These are phyloP conservation scores for Botrytis byssoidea DNA, from an alignment of 2,329 filamentous ascomycete species.

Conservation along the genomic window DNA sequence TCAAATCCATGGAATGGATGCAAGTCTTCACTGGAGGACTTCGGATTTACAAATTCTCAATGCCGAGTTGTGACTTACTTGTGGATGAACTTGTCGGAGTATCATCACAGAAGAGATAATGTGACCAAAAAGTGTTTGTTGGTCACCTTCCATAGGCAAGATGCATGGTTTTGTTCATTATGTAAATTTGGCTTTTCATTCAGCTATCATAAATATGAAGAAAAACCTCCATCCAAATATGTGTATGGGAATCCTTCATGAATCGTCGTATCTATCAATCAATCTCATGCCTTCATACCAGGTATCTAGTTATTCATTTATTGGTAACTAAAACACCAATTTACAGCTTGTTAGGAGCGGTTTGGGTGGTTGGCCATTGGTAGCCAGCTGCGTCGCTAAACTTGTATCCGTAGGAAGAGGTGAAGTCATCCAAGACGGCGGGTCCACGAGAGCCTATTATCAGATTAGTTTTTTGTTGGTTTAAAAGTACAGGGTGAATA, in stretches of 20 bases:
- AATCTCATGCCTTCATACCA: slow-evolving; percentile 14
- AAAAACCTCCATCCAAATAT: not conserved
- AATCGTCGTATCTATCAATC: slow-evolving; percentile 9
- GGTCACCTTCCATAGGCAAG: not conserved
- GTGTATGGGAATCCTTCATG: slow-evolving; percentile 13
- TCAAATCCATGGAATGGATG: not conserved
- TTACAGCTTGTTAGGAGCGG: slow-evolving; percentile 79
- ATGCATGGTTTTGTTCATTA: not conserved
- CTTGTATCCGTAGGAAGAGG: slow-evolving; percentile 96
- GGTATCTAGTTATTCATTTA: slow-evolving; percentile 10
- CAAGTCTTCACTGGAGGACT: not conserved
- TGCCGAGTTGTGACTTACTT: not conserved
- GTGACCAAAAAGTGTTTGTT: not conserved
- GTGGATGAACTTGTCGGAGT: not conserved
- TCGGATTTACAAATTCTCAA: not conserved
- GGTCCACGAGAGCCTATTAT: slow-evolving; percentile 85
- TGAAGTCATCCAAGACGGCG: slow-evolving; percentile 96
- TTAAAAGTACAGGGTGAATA: not conserved
- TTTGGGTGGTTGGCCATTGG: slow-evolving; percentile 84
- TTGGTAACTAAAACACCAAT: slow-evolving; percentile 35
- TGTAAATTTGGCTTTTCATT: slow-evolving; percentile 13
- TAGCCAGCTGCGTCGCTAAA: slow-evolving; percentile 94
- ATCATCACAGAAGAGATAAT: not conserved
- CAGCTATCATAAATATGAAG: slow-evolving; percentile 10
- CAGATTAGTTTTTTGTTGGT: not conserved